A percentile compares a stretch with the other conserved stretches of the same genome.
Evolutionary conservation across 2,329 filamentous ascomycete genomes (phyloP).

Genomic region (Clarireedia monteithiana): DNA sequence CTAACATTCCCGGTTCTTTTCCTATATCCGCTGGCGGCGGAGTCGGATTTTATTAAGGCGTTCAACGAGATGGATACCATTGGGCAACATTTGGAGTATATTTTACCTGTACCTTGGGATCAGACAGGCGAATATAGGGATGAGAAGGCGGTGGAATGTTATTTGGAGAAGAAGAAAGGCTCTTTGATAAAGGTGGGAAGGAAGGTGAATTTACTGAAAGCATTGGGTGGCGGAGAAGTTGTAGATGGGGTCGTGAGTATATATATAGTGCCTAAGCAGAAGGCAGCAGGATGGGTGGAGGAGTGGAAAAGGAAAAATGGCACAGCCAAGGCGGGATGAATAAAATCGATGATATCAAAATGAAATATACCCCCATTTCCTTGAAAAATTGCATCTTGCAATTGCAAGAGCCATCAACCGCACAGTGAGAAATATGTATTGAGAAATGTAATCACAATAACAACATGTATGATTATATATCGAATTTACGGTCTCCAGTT

Average conservation of each 20-base stretch:
- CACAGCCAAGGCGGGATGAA: slow-evolving; percentile 32
- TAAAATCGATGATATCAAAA: neutral
- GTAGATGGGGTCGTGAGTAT: slow-evolving; percentile 80
- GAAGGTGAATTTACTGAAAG: slow-evolving; percentile 69
- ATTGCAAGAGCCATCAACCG: neutral
- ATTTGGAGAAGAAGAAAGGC: slow-evolving; percentile 73
- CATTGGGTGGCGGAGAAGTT: slow-evolving; percentile 70
- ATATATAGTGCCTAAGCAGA: slow-evolving; percentile 68
- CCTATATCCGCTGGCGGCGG: slow-evolving; percentile 73
- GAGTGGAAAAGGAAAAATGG: slow-evolving; percentile 75
- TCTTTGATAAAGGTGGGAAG: slow-evolving; percentile 86
- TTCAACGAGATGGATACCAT: slow-evolving; percentile 73
- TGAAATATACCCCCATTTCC: neutral
- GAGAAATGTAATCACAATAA: too few species aligned
- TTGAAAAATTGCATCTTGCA: neutral
- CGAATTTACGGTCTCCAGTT: too few species aligned
- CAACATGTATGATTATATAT: too few species aligned
- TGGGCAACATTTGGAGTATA: slow-evolving; percentile 71
- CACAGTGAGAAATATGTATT: too few species aligned
- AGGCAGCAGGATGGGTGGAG: slow-evolving; percentile 67
- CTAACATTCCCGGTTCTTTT: slow-evolving; percentile 74
- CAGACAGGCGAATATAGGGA: slow-evolving; percentile 54
- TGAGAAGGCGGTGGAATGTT: slow-evolving; percentile 73
- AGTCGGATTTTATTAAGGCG: slow-evolving; percentile 86
- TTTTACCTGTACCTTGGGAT: slow-evolving; percentile 89